A percentile compares a stretch with the other conserved stretches of the same genome.
Evolutionary conservation across 2,329 filamentous ascomycete species (phyloP).

Genomic region (Colletotrichum musicola): DNA sequence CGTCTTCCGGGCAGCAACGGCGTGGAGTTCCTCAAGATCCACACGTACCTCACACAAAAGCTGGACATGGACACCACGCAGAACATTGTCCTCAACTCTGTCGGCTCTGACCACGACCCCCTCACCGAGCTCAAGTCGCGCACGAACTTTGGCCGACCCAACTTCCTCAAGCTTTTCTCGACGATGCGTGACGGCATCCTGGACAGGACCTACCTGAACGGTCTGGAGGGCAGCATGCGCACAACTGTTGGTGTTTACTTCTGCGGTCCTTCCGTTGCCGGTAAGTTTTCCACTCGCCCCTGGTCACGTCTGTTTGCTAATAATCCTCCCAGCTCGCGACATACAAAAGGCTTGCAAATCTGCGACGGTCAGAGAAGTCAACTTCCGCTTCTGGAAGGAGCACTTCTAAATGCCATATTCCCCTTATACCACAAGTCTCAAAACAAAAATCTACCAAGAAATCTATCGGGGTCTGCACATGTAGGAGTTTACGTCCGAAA

Average conservation of each 20-base stretch:
- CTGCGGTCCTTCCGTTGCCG: constrained; percentile 84
- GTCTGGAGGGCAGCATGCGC: constrained; percentile 79
- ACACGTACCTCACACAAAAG: constrained; percentile 96
- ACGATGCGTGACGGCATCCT: constrained; percentile 91
- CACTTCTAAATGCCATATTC: constrained; percentile 70
- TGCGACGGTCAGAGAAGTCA: constrained; percentile 81
- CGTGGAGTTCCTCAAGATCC: constrained; percentile 93
- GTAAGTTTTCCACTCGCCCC: constrained; percentile 54
- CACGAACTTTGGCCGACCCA: constrained; percentile 95
- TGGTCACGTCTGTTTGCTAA: constrained; percentile 48
- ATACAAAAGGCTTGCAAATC: constrained; percentile 85
- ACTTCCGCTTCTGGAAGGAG: constrained; percentile 99
- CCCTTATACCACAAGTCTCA: background rate
- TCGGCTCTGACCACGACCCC: constrained; percentile 88
- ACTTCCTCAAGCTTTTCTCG: constrained; percentile 84
- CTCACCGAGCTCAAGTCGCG: constrained; percentile 90
- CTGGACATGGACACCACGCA: constrained; percentile 92
- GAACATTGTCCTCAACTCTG: constrained; percentile 97
- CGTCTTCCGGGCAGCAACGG: constrained; percentile 75
- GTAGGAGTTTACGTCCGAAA: constrained; percentile 17
- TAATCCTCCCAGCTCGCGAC: constrained; percentile 74
- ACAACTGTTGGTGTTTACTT: constrained; percentile 98
- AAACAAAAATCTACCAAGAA: constrained; percentile 11
- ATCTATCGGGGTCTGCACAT: constrained; percentile 16
- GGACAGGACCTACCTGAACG: constrained; percentile 86